Evolutionary conservation across 148 eudicot species (phyloP).

Genomic region (Suaeda aralocaspica): DNA sequence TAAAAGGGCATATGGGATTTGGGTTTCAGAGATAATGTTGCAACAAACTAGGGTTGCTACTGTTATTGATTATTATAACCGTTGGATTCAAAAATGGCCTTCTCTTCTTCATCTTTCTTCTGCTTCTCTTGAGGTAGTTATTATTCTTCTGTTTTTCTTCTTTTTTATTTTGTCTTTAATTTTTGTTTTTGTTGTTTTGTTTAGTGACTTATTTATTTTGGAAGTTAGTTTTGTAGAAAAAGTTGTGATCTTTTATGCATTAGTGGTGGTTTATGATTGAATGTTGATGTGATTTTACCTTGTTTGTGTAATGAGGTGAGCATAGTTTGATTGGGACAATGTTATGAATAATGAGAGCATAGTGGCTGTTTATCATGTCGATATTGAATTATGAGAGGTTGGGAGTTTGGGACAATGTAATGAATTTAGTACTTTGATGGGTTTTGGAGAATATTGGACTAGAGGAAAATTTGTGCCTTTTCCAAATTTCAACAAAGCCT

Average conservation of each 20-base stretch:
- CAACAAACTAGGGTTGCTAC: conserved; percentile 71
- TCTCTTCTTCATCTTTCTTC: conserved; percentile 61
- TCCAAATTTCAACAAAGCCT: too few species aligned
- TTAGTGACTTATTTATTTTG: not conserved
- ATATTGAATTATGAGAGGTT: too few species aligned
- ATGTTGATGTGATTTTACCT: not conserved
- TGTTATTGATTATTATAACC: conserved; percentile 67
- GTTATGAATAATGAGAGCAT: too few species aligned
- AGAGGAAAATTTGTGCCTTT: not conserved
- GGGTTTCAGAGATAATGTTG: conserved; percentile 60
- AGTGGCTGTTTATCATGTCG: too few species aligned
- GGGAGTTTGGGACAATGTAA: too few species aligned
- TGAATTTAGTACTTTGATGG: not conserved
- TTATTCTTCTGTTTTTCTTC: not conserved
- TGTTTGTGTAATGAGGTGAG: too few species aligned
- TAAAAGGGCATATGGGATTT: conserved; percentile 72
- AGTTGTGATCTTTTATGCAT: not conserved
- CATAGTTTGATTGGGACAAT: too few species aligned
- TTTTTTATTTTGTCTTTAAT: not conserved
- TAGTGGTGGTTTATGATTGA: not conserved
- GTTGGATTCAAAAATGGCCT: conserved; percentile 93
- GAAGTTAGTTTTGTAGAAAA: not conserved
- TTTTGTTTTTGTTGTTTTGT: not conserved
- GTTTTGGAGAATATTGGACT: conserved; percentile 4
- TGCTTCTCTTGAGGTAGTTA: conserved; percentile 74